Conservation (phyloP, 2,329 filamentous ascomycete species). For the Pseudogymnoascus sp. region DNA sequence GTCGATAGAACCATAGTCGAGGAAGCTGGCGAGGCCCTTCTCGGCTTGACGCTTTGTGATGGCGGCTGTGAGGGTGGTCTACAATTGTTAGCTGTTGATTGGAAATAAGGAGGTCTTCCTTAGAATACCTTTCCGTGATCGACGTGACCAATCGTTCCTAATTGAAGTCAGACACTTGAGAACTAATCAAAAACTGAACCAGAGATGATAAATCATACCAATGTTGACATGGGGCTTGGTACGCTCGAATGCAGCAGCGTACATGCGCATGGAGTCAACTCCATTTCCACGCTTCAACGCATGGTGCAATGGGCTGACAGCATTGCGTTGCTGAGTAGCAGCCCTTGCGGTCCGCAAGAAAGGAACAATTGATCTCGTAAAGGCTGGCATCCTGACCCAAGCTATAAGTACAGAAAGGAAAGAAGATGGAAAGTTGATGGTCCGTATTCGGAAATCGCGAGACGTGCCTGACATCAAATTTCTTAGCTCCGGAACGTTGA, state of each 20-base stretch:
- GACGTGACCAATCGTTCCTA: constrained; percentile 96
- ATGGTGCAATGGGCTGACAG: constrained; percentile 70
- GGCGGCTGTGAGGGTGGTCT: constrained; percentile 97
- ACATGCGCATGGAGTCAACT: constrained; percentile 57
- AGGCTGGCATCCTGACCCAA: constrained; percentile 63
- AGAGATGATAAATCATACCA: constrained; percentile 46
- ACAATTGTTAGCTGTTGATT: constrained; percentile 19
- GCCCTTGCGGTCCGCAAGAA: constrained; percentile 76
- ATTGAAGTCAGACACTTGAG: constrained; percentile 12
- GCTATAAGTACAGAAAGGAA: constrained; percentile 13
- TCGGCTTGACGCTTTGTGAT: constrained; percentile 98
- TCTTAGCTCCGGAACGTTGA: constrained; percentile 5
- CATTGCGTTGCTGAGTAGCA: constrained; percentile 61
- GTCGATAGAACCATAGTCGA: constrained; percentile 97
- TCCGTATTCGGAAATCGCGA: constrained; percentile 2
- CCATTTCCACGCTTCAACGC: constrained; percentile 56
- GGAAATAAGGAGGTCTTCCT: not conserved
- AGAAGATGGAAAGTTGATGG: constrained; percentile 11
- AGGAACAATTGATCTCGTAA: constrained; percentile 70
- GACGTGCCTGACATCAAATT: constrained; percentile 8
- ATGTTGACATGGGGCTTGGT: constrained; percentile 98
- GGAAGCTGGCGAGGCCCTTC: constrained; percentile 88
- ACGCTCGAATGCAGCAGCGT: constrained; percentile 67
- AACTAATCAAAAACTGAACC: constrained; percentile 5
- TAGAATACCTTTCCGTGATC: constrained; percentile 89